Base-by-base conservation (phyloP, 768 basidiomycete species). In the Lactarius evosmus region DNA sequence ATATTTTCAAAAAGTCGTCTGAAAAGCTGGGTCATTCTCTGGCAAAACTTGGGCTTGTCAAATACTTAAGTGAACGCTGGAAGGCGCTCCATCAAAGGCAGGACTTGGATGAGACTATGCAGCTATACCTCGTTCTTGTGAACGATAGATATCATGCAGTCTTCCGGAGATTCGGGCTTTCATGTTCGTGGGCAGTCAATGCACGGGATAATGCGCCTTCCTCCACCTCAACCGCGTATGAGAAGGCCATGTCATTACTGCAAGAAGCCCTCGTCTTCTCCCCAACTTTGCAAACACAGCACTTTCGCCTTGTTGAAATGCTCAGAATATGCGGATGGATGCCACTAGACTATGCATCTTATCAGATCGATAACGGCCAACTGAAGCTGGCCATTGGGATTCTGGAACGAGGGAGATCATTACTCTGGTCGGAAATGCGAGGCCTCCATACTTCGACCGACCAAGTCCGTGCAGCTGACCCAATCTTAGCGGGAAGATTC, bases 371-470 rank as follows among this genome's bases (percentile, higher is more conserved):
- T 3, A 17, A 0, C 0, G 36, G 44, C 51, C 55, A 41, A 17
- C 17, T 32, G 1, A 7, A 22, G 16, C 11, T 12, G 14, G 49
- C 61, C 0, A 57, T 62, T 2, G 55, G 57, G 30, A 51, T 38
- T 30, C 55, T 57, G 5, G 55, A 62, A 4, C 44, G 17, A 27
- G 61, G 61, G 30, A 62, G 61, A 40, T 44, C 25, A 2, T 14
- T 61, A 9, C 22, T 61, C 25, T 61, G 53, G 60, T 61, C 52
- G 4, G 60, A 61, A n/a, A n/a, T 61, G 41, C 54, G 60, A 17
- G 61, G 49, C 12, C 22, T 62, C 7, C 61, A 34, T 1, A 57
- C 55, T 1, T 51, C 61, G 2, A 16, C 29, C 7, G 33, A 61
- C 11, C 40, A 32, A n/a, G 25, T 61, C 46, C 17, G 1, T 8